Conservation (phyloP, 129 eudicot species). For the Glebionis coronaria region DNA sequence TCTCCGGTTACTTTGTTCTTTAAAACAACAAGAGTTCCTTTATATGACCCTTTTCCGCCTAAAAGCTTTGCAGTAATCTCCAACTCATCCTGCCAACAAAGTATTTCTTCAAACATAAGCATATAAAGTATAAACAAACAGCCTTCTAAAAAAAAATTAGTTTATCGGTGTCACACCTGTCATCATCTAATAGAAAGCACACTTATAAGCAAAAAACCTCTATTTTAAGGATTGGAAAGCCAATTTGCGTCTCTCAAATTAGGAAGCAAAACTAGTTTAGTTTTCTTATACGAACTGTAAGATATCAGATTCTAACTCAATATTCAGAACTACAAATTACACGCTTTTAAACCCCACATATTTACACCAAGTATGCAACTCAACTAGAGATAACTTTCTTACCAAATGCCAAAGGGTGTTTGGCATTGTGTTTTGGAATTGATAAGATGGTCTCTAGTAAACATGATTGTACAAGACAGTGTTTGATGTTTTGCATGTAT, state of each 20-base stretch:
- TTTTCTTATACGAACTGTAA: background rate
- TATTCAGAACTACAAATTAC: background rate
- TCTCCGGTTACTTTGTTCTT: constrained; percentile 31
- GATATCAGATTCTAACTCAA: background rate
- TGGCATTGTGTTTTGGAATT: too few relatives aligned
- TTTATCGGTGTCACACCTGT: too few relatives aligned
- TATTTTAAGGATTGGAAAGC: background rate
- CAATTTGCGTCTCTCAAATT: background rate
- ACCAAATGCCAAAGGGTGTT: too few relatives aligned
- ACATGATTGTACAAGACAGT: too few relatives aligned
- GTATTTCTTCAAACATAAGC: too few relatives aligned
- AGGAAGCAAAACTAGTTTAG: background rate
- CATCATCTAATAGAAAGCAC: too few relatives aligned
- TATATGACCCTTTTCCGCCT: background rate
- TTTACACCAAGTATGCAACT: too few relatives aligned
- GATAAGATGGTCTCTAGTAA: too few relatives aligned
- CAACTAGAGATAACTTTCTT: too few relatives aligned
- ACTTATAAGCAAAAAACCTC: background rate
- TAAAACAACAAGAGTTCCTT: constrained; percentile 31
- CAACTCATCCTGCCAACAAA: background rate
- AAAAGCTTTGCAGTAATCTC: background rate
- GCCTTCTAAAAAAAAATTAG: too few relatives aligned
- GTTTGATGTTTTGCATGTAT: too few relatives aligned
- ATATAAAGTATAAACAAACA: background rate
- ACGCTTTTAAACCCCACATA: background rate